Evolutionary conservation across 2,329 filamentous ascomycete species (phyloP), one percentile per base, ranked within the genome.

Genomic region (Verticillium klebahnii): DNA sequence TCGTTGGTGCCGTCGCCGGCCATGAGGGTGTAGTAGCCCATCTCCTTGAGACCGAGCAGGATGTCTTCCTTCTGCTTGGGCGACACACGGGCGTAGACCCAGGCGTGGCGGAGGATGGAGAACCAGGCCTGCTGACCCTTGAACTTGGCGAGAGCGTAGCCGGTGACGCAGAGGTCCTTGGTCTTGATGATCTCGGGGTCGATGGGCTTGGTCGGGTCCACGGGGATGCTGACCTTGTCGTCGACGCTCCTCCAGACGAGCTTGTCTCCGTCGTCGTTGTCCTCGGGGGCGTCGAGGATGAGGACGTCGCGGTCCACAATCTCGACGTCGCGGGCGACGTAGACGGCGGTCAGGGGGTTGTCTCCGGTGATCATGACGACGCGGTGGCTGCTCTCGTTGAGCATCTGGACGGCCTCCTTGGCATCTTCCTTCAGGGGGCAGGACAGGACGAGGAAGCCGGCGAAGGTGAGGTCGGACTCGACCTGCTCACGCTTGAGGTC

Each of bases 331-430:
- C 90, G 89, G 17, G 95, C 95, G 61, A 99, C 95, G 72, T 99
- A 94, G 12, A 97, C 92, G 67, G 95, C 95, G 50, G 95, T 99
- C 59, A 99, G 84, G 14, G 95, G 94, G 74, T 99, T 99, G 75
- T 99, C 95, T 73, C 95, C 95, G 63, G 95, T 99, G 67, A 99
- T 99, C 95, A 99, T 99, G 69, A 99, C 91, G 56, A 97, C 93
- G 69, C 95, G 92, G 76, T 99, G 95, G 78, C 93, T 98, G 77
- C 94, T 98, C 80, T 99, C 95, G 73, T 97, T 99, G 69, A 99
- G 85, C 92, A 98, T 97, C 67, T 90, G 92, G 50, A 99, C 92
- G 45, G 95, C 89, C 74, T 95, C 89, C 77, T 96, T 91, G 56
- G 95, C 95, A 74, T 99, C 95, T 31, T 97, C 93, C 78, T 99